phyloP scores from a whole-genome alignment of 495 filamentous ascomycete species.

The Aspergillus homomorphus region DNA sequence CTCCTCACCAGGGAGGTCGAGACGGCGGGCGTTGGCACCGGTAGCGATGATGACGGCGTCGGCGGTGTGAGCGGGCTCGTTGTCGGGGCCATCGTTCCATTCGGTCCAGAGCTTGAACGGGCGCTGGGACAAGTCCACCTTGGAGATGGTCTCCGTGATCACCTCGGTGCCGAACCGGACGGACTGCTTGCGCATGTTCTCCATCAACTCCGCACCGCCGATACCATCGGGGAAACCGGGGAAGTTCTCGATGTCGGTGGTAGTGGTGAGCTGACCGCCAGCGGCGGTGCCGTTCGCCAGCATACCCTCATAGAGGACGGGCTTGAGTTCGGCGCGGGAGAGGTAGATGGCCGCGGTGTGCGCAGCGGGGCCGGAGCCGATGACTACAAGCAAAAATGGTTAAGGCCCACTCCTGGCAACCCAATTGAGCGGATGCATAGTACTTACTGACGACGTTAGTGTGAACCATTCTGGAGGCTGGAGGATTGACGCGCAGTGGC shows the following conservation, averaged over 20 bases:
- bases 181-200: conserved; percentile 88
- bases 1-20: conserved; percentile 84
- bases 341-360: conserved; percentile 97
- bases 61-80: conserved; percentile 70
- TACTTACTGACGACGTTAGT: conserved; percentile 74
- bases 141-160: conserved; percentile 85
- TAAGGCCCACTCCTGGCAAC: not conserved
- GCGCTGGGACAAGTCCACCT: conserved; percentile 76
- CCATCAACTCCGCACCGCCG: conserved; percentile 85
- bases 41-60: conserved; percentile 93
- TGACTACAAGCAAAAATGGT: conserved; percentile 38
- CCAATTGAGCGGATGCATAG: not conserved
- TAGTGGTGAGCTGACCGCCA: conserved; percentile 94
- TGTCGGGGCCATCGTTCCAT: conserved; percentile 67
- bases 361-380: conserved; percentile 93
- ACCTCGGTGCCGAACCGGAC: conserved; percentile 89
- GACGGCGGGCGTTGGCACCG: conserved; percentile 81
- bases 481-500: conserved; percentile 41
- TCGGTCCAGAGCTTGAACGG: conserved; percentile 93
- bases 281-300: conserved; percentile 95
- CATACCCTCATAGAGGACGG: conserved; percentile 95
- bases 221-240: conserved; percentile 90
- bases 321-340: conserved; percentile 82
- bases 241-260: conserved; percentile 97
- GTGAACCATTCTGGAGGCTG: conserved; percentile 62